phyloP scores from a whole-genome alignment of 169 alveolate species.

The Babesia bigemina region DNA sequence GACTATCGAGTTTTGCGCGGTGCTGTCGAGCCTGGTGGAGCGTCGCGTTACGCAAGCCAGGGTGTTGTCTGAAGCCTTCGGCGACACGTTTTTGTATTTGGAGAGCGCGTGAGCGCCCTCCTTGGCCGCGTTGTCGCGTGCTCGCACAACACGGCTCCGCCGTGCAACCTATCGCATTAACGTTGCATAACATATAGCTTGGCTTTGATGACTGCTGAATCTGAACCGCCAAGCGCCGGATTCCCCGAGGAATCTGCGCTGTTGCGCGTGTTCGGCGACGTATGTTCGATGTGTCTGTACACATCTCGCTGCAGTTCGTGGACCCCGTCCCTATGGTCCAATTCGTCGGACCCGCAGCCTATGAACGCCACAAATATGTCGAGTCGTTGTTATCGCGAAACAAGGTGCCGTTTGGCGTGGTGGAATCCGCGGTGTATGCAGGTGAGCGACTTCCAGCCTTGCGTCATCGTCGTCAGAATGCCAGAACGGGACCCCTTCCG shows the following conservation, averaged over 20 bases:
- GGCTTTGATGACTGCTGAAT: not conserved
- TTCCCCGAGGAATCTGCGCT: slow-evolving; percentile 44
- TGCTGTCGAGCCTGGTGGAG: slow-evolving; percentile 1
- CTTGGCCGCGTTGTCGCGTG: not conserved
- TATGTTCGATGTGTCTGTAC: not conserved
- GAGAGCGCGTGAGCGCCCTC: not conserved
- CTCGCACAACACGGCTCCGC: not conserved
- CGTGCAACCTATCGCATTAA: not conserved
- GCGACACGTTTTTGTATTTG: slow-evolving; percentile 13
- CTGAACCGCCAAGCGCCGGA: not conserved
- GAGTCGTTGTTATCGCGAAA: not conserved
- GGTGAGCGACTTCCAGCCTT: slow-evolving; percentile 7
- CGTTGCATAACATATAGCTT: not conserved
- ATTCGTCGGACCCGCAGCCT: slow-evolving; percentile 3
- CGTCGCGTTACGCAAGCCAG: slow-evolving; percentile 20
- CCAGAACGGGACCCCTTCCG: slow-evolving; percentile 19
- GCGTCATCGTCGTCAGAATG: slow-evolving; percentile 3
- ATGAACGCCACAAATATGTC: not conserved
- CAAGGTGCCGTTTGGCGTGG: slow-evolving; percentile 22
- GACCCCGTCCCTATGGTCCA: slow-evolving; percentile 50
- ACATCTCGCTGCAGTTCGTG: slow-evolving; percentile 1
- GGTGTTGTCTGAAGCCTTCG: slow-evolving; percentile 14
- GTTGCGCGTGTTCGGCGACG: slow-evolving; percentile 37
- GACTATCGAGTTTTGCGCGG: slow-evolving; percentile 11
- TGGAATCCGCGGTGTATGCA: slow-evolving; percentile 35